Base-by-base conservation (phyloP, 176 grass and related monocot genomes). In the Areca catechu region DNA sequence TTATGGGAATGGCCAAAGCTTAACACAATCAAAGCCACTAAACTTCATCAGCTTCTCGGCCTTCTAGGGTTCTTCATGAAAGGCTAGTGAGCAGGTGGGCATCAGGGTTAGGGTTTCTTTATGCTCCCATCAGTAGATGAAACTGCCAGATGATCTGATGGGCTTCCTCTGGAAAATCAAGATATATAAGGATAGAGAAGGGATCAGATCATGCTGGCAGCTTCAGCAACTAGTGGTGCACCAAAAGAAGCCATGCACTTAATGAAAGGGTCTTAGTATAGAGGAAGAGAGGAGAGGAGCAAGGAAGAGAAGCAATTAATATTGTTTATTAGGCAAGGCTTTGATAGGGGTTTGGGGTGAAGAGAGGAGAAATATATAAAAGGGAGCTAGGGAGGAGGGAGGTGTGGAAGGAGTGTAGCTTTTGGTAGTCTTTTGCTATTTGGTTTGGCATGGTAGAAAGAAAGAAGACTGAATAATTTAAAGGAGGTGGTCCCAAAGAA, bases 91-190 rank as follows among this genome's bases (percentile, higher is more conserved):
- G 34, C 7, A 43, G 34, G 34, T 14, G 10, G 34, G 34, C 34
- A 43, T 43, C 10, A 43, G 34, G 10, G 7, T 43, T 43, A 43
- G 34, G 34, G 34, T 43, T 43, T 50, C 4, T 4, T 22, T 27
- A 17, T 65, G 62, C 62, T 65, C 48, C 62, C 62, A 51, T 24
- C 15, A 65, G 62, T 49, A 65, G 62, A 51, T 65, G 62, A 65
- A 65, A 51, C 62, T 51, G 22, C 48, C 62, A 65, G 48, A 65
- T 51, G 62, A 65, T 51, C 62, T 65, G 62, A 65, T 51, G n/a
- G 59, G 4, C 7, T n/a, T 15, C 15, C 23, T 24, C 16, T 24
- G 1, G 15, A 19, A 17, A 7, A 20, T 7, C 0, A 25, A 51
- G 20, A 20, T n/a, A 48, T 3, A 20, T n/a, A 12, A 17, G 20